Percentiles rank a stretch among this genome's conserved stretches.
Evolutionary conservation across 352 stramenopile species (phyloP).

Genomic region (Phytophthora parvispora): DNA sequence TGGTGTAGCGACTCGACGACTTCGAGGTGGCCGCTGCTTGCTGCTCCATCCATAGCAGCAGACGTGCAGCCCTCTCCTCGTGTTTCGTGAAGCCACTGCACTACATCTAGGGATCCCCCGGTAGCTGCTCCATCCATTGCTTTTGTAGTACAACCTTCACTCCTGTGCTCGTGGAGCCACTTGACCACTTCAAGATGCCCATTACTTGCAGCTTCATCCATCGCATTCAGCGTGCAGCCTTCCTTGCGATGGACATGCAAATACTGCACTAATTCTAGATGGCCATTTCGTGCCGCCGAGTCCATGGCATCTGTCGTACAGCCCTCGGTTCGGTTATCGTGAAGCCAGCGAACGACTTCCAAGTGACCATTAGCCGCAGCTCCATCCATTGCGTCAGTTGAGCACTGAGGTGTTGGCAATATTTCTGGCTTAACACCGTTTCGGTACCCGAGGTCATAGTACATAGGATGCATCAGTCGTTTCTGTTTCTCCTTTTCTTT

Average conservation of each 20-base stretch:
- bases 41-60: not conserved
- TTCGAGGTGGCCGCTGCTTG: not conserved
- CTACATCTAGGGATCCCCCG: not conserved
- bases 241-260: conserved; percentile 1
- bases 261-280: not conserved
- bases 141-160: not conserved
- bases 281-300: not conserved
- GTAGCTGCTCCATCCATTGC: conserved; percentile 5
- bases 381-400: not conserved
- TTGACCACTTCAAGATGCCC: not conserved
- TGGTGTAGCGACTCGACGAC: conserved; percentile 1
- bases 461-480: not conserved
- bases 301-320: conserved; percentile 66
- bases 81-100: conserved; percentile 1
- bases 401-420: not conserved
- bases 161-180: not conserved
- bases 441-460: not conserved
- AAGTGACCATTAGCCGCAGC: not conserved
- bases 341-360: conserved; percentile 33
- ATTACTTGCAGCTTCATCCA: not conserved
- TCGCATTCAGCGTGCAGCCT: not conserved
- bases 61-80: not conserved
- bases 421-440: not conserved
- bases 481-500: not conserved
- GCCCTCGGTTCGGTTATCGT: conserved; percentile 44